phyloP scores from a whole-genome alignment of 2,329 filamentous ascomycete species.

The Sporothrix inflata region DNA sequence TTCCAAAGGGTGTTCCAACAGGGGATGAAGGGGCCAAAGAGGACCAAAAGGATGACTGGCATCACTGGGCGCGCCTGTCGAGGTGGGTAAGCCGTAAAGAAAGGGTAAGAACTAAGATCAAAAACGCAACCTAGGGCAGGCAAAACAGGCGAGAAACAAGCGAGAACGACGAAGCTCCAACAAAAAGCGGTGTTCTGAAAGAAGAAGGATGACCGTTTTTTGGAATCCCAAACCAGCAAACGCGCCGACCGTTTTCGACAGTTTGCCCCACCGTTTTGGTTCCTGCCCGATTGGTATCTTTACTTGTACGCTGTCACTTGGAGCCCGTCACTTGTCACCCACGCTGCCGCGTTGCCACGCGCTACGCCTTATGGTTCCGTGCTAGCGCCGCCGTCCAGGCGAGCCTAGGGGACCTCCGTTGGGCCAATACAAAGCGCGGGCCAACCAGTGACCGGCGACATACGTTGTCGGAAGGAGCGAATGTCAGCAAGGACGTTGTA shows the following conservation, averaged over 20 bases:
- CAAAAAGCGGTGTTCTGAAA: background rate
- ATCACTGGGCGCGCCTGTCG: background rate
- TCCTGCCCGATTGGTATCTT: background rate
- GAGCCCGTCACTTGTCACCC: conserved; percentile 3
- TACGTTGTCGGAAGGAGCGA: too few relatives aligned
- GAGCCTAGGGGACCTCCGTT: background rate
- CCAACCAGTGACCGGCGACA: too few relatives aligned
- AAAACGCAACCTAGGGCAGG: background rate
- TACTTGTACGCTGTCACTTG: background rate
- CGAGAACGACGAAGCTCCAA: background rate
- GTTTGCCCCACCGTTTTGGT: background rate
- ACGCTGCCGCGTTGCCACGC: background rate
- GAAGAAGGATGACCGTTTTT: background rate
- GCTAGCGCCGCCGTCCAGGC: background rate
- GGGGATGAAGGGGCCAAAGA: background rate
- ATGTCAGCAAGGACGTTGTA: too few relatives aligned
- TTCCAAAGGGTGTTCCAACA: background rate
- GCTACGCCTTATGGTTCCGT: conserved; percentile 11
- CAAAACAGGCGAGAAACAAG: conserved; percentile 6
- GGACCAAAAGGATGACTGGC: background rate
- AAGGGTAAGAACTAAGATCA: background rate
- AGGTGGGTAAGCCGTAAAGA: background rate
- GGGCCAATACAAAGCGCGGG: background rate
- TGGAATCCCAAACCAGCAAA: background rate
- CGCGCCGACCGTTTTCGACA: background rate